Percentiles rank a stretch among this genome's conserved stretches.
Evolutionary conservation across 2,329 filamentous ascomycete species (phyloP).

Genomic region (Paradendryphiella salina): DNA sequence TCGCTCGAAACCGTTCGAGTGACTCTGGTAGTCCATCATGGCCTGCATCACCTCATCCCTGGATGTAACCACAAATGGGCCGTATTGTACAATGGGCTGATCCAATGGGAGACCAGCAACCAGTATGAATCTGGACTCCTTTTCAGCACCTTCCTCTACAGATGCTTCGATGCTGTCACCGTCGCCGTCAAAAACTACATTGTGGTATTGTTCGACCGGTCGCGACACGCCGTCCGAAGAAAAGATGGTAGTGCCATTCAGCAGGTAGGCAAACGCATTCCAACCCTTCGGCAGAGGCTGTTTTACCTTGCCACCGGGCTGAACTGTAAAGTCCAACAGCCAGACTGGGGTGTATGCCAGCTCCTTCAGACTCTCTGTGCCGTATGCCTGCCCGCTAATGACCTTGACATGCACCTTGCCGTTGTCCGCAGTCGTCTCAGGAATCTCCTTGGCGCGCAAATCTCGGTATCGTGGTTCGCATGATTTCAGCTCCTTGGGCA

Average conservation of each 20-base stretch:
- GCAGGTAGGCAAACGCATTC: constrained; percentile 87
- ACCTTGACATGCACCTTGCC: constrained; percentile 82
- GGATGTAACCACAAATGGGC: constrained; percentile 45
- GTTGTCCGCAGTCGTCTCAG: constrained; percentile 69
- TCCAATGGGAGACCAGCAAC: constrained; percentile 69
- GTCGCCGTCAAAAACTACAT: constrained; percentile 80
- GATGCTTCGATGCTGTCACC: constrained; percentile 76
- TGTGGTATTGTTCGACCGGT: constrained; percentile 72
- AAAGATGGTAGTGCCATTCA: constrained; percentile 72
- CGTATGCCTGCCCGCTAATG: constrained; percentile 82
- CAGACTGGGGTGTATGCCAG: constrained; percentile 97
- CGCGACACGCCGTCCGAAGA: constrained; percentile 39
- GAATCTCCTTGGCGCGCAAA: constrained; percentile 77
- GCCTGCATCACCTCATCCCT: constrained; percentile 46
- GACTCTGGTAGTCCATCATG: constrained; percentile 44
- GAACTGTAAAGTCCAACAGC: constrained; percentile 81
- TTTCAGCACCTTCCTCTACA: constrained; percentile 66
- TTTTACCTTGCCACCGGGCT: constrained; percentile 74
- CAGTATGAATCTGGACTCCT: constrained; percentile 65
- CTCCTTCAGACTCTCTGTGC: constrained; percentile 84
- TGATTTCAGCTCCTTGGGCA: constrained; percentile 77
- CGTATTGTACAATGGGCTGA: constrained; percentile 48
- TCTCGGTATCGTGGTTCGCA: constrained; percentile 95
- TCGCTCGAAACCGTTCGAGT: constrained; percentile 56
- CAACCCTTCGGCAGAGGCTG: constrained; percentile 78